Percentiles rank a stretch among this genome's conserved stretches.
Conservation (phyloP, 2,329 filamentous ascomycete genomes). For the Fusarium anguioides region DNA sequence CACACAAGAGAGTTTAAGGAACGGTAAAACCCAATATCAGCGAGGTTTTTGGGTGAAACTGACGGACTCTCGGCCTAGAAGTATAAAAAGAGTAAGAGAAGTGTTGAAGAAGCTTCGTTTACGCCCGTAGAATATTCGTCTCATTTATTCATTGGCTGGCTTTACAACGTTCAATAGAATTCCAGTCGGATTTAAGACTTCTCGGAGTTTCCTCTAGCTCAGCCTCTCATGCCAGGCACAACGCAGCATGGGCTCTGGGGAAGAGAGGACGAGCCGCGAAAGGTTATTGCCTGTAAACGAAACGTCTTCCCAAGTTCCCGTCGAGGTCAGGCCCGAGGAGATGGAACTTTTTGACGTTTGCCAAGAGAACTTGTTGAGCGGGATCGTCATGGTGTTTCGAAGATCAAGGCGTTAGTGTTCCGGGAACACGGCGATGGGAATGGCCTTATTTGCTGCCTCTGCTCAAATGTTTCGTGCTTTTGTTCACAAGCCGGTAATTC, state of each 20-base stretch:
- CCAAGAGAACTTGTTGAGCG: background rate
- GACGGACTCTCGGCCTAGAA: conserved; percentile 9
- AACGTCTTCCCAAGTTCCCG: conserved; percentile 11
- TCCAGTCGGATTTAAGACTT: conserved; percentile 11
- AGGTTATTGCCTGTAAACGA: conserved; percentile 17
- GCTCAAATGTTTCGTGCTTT: background rate
- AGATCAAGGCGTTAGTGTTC: conserved; percentile 18
- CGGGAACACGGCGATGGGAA: background rate
- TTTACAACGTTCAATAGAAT: conserved; percentile 1
- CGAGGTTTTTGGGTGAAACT: conserved; percentile 8
- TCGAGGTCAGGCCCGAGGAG: background rate
- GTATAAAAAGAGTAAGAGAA: background rate
- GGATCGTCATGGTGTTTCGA: background rate
- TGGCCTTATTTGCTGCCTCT: background rate
- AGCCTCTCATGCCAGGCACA: conserved; percentile 17
- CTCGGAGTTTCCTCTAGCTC: background rate
- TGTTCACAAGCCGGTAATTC: too few species aligned
- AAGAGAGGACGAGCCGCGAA: background rate
- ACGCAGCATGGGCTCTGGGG: background rate
- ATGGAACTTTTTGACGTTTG: background rate
- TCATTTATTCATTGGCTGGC: background rate
- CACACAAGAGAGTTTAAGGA: background rate
- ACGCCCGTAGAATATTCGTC: conserved; percentile 4
- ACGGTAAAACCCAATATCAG: background rate
- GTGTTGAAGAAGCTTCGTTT: background rate